Percentiles rank a stretch among this genome's conserved stretches.
Evolutionary conservation across 306 rosid species (phyloP).

Genomic region (Cicer chorassanicum): DNA sequence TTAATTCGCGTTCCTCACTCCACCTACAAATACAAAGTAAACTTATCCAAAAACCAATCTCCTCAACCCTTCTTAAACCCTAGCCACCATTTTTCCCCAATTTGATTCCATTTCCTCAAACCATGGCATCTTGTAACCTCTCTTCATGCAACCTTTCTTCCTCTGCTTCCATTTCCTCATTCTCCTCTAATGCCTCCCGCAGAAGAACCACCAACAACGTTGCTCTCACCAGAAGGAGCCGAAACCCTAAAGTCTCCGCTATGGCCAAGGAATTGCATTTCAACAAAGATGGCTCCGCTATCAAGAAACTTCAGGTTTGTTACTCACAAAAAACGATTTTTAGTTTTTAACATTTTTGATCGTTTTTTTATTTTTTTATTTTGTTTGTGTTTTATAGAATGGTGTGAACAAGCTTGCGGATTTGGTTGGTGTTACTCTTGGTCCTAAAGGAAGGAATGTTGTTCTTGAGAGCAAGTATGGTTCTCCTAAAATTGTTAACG

Average conservation of each 20-base stretch:
- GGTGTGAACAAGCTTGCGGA: slow-evolving; percentile 99
- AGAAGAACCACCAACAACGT: slow-evolving; percentile 56
- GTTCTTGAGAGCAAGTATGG: slow-evolving; percentile 99
- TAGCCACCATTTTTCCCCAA: neutral
- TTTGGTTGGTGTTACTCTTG: slow-evolving; percentile 98
- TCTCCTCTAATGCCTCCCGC: slow-evolving; percentile 48
- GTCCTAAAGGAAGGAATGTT: slow-evolving; percentile 98
- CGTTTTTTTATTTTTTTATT: too few species aligned
- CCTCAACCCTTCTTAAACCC: slow-evolving; percentile 42
- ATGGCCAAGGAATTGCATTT: slow-evolving; percentile 97
- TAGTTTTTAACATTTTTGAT: neutral
- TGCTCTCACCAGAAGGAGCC: slow-evolving; percentile 49
- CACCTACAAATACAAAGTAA: neutral
- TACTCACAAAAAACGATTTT: neutral
- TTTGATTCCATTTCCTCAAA: neutral
- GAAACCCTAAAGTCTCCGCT: slow-evolving; percentile 65
- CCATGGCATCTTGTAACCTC: slow-evolving; percentile 74
- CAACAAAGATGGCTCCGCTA: slow-evolving; percentile 92
- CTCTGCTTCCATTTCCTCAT: slow-evolving; percentile 69
- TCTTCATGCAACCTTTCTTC: slow-evolving; percentile 71
- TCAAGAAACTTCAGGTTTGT: slow-evolving; percentile 67
- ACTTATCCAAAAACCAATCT: slow-evolving; percentile 41
- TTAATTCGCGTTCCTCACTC: neutral
- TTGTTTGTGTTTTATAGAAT: slow-evolving; percentile 47
- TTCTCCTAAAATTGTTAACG: slow-evolving; percentile 97